phyloP scores from a whole-genome alignment of 257 asterid species.

The Paulownia fortunei region DNA sequence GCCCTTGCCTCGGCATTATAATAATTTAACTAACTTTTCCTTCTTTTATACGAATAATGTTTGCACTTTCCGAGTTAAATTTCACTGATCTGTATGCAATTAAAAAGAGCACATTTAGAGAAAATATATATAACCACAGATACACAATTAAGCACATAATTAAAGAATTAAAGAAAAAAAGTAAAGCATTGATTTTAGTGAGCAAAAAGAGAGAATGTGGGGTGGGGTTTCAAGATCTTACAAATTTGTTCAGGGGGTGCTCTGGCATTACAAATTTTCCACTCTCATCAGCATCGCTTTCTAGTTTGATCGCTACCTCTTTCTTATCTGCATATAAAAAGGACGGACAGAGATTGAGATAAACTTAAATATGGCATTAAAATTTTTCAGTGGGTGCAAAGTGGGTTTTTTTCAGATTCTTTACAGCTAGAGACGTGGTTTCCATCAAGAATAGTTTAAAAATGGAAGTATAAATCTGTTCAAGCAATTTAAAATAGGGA shows the following conservation, averaged over 20 bases:
- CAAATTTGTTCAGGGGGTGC: conserved; percentile 22
- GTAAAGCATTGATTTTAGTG: not conserved
- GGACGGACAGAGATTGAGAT: conserved; percentile 30
- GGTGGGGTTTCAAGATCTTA: conserved; percentile 36
- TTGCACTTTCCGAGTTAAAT: not conserved
- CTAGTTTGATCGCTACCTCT: too few species aligned
- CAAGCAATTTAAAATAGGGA: conserved; percentile 15
- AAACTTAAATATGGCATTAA: conserved; percentile 27
- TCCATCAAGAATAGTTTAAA: conserved; percentile 21
- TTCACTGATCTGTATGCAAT: conserved; percentile 22
- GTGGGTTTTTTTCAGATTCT: conserved; percentile 40
- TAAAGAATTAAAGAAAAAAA: conserved; percentile 12
- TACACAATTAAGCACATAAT: conserved; percentile 13
- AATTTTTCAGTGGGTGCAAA: conserved; percentile 39
- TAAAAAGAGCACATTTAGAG: conserved; percentile 3
- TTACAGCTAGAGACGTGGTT: conserved; percentile 46
- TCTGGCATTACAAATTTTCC: not conserved
- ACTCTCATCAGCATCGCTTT: too few species aligned
- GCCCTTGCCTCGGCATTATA: conserved; percentile 57
- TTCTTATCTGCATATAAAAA: not conserved
- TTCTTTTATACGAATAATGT: too few species aligned
- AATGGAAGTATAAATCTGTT: conserved; percentile 27
- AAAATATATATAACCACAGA: not conserved
- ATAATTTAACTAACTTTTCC: not conserved
- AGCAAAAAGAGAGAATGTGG: conserved; percentile 4